A percentile compares a stretch with the other conserved stretches of the same genome.
Conservation (phyloP, 2,329 filamentous ascomycete genomes). For the Xylaria hypoxylon region DNA sequence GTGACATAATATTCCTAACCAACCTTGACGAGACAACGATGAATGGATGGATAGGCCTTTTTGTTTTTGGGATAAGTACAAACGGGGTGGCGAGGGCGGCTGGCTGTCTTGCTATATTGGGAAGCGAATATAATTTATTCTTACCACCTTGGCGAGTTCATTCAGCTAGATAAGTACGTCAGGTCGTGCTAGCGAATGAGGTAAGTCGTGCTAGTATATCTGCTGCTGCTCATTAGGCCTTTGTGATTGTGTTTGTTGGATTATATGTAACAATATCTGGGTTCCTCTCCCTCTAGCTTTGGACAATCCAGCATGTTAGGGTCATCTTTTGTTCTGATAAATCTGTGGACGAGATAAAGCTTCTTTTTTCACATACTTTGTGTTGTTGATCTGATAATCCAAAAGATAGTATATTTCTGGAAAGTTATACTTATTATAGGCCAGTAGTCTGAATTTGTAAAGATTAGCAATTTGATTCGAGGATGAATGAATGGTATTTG, state of each 20-base stretch:
- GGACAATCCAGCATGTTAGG: background rate
- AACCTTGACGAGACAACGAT: slow-evolving; percentile 29
- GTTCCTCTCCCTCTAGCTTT: background rate
- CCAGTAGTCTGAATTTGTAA: no score
- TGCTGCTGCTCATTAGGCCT: background rate
- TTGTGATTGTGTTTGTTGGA: background rate
- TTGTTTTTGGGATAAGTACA: slow-evolving; percentile 4
- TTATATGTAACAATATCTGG: background rate
- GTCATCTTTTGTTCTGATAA: background rate
- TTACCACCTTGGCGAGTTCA: slow-evolving; percentile 3
- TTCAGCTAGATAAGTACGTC: slow-evolving; percentile 5
- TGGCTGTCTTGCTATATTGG: slow-evolving; percentile 20
- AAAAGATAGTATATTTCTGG: no score
- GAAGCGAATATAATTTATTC: slow-evolving; percentile 17
- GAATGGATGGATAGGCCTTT: slow-evolving; percentile 4
- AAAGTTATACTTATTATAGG: no score
- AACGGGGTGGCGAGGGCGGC: slow-evolving; percentile 22
- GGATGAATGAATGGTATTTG: no score
- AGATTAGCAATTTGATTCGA: no score
- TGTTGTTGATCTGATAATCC: no score
- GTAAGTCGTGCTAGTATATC: slow-evolving; percentile 1
- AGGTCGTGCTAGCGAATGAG: slow-evolving; percentile 6
- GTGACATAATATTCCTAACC: slow-evolving; percentile 14
- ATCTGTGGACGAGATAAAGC: background rate
- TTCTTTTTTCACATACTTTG: no score